Base-by-base conservation (phyloP, 108 stramenopile species). In the Cyclotella atomus region DNA sequence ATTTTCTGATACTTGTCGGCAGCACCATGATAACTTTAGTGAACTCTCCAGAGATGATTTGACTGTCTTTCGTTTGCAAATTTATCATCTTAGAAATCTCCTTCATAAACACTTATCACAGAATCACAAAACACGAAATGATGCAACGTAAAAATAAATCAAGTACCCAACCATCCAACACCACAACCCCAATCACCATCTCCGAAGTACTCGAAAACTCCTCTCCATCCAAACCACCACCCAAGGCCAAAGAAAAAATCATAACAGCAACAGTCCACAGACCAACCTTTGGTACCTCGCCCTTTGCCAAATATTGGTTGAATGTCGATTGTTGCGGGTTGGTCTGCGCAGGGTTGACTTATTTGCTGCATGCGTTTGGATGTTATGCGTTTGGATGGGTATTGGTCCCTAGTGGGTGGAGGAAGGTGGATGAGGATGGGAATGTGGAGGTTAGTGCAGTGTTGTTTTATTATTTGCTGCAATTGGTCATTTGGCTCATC, bases 311-410 rank as follows among this genome's bases (percentile, higher is more conserved):
- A 33, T 47, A 79, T 34, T 96, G 95, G 95, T 59, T 96, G 43
- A 93, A 93, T 59, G 55, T 85, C 61, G 95, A 96, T 70, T 88
- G 88, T 68, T 96, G 95, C 61, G 93, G 95, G 2, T 61, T 96
- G 21, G 65, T 92, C 56, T 96, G 95, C 73, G 95, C 95, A 4
- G 28, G 50, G 2, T 10, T 93, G 20, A 93, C 93, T 21, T 93
- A 94, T 60, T 30, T 54, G 17, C 54, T 94, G 60, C 93, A 92
- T 55, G 21, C 73, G 17, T 94, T 88, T 70, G 90, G 85, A 0
- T 64, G 84, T 20, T 94, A 90, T 56, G 81, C 84, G 27, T 87
- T 94, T 14, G 81, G 84, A 20, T 77, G 77, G 63, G 79, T 92
- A 5, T 63, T 96, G 34, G 24, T 96, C 16, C 92, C 92, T 1